Evolutionary conservation across 1,284 basidiomycete species (phyloP).

Genomic region (Heterobasidion irregulare): DNA sequence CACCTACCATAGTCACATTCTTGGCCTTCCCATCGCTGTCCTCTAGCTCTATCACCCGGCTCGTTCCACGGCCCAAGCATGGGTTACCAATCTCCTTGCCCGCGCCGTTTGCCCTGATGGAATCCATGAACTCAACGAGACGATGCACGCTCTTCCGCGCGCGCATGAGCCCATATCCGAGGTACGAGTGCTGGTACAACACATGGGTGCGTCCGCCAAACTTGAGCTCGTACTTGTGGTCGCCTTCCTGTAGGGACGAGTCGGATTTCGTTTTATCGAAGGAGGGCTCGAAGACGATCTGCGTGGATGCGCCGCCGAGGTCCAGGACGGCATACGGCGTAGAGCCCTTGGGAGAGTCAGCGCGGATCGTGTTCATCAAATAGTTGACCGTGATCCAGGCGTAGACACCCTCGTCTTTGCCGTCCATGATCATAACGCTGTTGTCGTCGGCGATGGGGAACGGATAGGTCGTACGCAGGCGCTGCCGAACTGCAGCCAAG

Average conservation of each 20-base stretch:
- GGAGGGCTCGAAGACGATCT: constrained; percentile 93
- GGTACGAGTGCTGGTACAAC: constrained; percentile 92
- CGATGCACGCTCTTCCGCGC: constrained; percentile 84
- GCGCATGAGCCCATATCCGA: constrained; percentile 94
- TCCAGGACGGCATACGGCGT: constrained; percentile 91
- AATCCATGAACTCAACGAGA: constrained; percentile 83
- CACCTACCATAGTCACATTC: constrained; percentile 79
- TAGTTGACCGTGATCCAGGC: constrained; percentile 99
- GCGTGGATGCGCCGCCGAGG: constrained; percentile 93
- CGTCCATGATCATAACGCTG: constrained; percentile 71
- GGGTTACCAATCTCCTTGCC: constrained; percentile 54
- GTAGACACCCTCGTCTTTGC: constrained; percentile 93
- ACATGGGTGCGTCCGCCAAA: constrained; percentile 69
- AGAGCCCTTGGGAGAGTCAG: constrained; percentile 35
- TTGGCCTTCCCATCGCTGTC: constrained; percentile 37
- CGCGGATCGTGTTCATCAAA: constrained; percentile 67
- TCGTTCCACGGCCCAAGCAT: constrained; percentile 70
- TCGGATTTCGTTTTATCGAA: constrained; percentile 40
- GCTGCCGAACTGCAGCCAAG: constrained; percentile 64
- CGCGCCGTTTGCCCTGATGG: constrained; percentile 25
- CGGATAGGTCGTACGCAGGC: constrained; percentile 62
- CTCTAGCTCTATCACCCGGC: constrained; percentile 61
- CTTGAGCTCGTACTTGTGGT: constrained; percentile 86
- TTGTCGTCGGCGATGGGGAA: constrained; percentile 55
- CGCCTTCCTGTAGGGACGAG: constrained; percentile 66